Base-by-base conservation (phyloP, 2,329 filamentous ascomycete genomes). In the Colletotrichum cereale region DNA sequence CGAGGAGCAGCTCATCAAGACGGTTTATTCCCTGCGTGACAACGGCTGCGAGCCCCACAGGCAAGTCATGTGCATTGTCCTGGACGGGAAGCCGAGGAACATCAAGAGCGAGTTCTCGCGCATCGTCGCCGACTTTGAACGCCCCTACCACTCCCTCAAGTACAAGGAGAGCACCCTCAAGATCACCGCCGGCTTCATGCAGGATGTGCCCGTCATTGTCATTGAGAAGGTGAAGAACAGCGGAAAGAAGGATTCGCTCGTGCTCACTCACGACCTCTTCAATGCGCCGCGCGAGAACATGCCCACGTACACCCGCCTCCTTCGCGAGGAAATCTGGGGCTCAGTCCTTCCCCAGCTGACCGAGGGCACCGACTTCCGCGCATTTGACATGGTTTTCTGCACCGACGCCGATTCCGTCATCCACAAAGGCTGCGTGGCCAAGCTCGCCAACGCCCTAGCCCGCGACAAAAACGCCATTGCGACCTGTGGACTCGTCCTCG, bases 321-420 rank as follows among this genome's bases (percentile, higher is more conserved):
- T 62, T 1, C 60, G 60, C 47, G 47, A 62, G 34, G 60, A 62
- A 18, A 40, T 62, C 47, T 62, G 60, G 60, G n/a, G 60, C 11
- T n/a, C n/a, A 0, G 29, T 65, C 10, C 50, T 65, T 5, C 62
- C 62, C 1, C 31, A 21, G 7, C 50, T 65, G 38, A 65, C 62
- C 7, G 38, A 65, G 7, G 62, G 62, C 38, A 65, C 62, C 21
- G 38, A 14, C 8, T 65, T 65, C 62, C 38, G 53, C 24, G 36
- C 31, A 5, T 65, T 65, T 10, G 62, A 65, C 62, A 65, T 65
- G 62, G 62, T 65, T 1, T 65, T 65, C 21, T 65, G 62, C 62
- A 65, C 62, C 26, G 62, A 65, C 29, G 62, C 62, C 21, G 62
- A 65, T n/a, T 65, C 62, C 14, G 62, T 65, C 36, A 65, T 65